Evolutionary conservation across 2,329 filamentous ascomycete species (phyloP).

Genomic region (Zymoseptoria pseudotritici): DNA sequence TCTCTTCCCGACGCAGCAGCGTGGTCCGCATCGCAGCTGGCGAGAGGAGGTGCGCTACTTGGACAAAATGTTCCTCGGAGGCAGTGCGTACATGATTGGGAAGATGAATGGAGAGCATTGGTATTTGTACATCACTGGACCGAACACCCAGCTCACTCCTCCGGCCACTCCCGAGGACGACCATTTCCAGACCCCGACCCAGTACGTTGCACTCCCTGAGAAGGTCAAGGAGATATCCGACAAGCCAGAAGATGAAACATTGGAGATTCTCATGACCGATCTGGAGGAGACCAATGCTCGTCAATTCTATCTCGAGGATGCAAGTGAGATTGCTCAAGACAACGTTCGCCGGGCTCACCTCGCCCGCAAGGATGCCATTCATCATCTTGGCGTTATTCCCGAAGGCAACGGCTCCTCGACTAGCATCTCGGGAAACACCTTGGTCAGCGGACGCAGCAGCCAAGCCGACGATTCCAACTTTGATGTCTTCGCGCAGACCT

Average conservation of each 20-base stretch:
- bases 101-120: conserved; percentile 99
- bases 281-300: conserved; percentile 58
- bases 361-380: conserved; percentile 53
- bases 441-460: conserved; percentile 24
- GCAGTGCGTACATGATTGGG: conserved; percentile 98
- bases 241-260: conserved; percentile 59
- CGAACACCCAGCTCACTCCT: conserved; percentile 70
- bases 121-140: conserved; percentile 95
- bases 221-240: conserved; percentile 33
- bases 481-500: conserved; percentile 75
- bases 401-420: conserved; percentile 38
- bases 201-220: conserved; percentile 52
- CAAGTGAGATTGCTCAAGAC: conserved; percentile 83
- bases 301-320: conserved; percentile 67
- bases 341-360: conserved; percentile 61
- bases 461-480: conserved; percentile 45
- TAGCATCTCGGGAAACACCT: conserved; percentile 30
- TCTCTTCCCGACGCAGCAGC: conserved; percentile 88
- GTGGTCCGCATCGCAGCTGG: conserved; percentile 93
- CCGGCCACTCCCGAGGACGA: conserved; percentile 63
- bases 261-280: conserved; percentile 63
- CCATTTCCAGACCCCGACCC: conserved; percentile 50
- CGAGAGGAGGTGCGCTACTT: conserved; percentile 88
- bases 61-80: conserved; percentile 82
- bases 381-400: conserved; percentile 53